Conservation (phyloP, 2,329 filamentous ascomycete species). For the Colletotrichum sp. region DNA sequence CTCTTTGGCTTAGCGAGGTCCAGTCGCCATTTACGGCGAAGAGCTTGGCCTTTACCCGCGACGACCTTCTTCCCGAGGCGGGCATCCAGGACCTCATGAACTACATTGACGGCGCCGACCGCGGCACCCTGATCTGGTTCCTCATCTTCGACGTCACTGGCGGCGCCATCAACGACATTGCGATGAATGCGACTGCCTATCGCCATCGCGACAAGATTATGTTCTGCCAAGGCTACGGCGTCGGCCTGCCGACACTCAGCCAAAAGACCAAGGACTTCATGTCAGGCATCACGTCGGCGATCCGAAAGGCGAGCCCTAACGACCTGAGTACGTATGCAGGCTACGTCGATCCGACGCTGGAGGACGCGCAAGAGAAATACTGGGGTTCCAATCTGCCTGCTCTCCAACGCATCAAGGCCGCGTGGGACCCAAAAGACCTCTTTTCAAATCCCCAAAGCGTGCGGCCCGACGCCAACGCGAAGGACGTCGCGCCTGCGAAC, state of each 20-base stretch:
- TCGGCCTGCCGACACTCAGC: conserved; percentile 53
- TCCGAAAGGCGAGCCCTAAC: conserved; percentile 40
- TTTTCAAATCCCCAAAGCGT: conserved; percentile 67
- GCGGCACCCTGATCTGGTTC: conserved; percentile 62
- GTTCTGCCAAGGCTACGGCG: conserved; percentile 67
- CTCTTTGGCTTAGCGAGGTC: conserved; percentile 50
- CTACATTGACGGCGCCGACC: conserved; percentile 54
- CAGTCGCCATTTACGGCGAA: conserved; percentile 61
- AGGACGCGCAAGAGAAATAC: conserved; percentile 53
- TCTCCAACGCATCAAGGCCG: conserved; percentile 55
- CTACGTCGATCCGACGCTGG: conserved; percentile 62
- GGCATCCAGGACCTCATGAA: conserved; percentile 55
- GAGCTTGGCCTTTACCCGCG: conserved; percentile 56
- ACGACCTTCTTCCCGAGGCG: conserved; percentile 51
- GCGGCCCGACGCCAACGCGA: conserved; percentile 27
- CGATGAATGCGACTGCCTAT: conserved; percentile 63
- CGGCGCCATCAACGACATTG: conserved; percentile 62
- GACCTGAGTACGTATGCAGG: conserved; percentile 63
- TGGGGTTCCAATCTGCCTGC: conserved; percentile 57
- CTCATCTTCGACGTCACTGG: conserved; percentile 67
- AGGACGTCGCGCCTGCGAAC: background rate
- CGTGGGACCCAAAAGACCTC: conserved; percentile 56
- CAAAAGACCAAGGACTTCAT: conserved; percentile 56
- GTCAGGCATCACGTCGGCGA: conserved; percentile 51
- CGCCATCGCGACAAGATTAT: conserved; percentile 68